Evolutionary conservation across 352 stramenopile genomes (phyloP), one percentile per base, ranked within the genome.

Genomic region (Pythium diclinum): DNA sequence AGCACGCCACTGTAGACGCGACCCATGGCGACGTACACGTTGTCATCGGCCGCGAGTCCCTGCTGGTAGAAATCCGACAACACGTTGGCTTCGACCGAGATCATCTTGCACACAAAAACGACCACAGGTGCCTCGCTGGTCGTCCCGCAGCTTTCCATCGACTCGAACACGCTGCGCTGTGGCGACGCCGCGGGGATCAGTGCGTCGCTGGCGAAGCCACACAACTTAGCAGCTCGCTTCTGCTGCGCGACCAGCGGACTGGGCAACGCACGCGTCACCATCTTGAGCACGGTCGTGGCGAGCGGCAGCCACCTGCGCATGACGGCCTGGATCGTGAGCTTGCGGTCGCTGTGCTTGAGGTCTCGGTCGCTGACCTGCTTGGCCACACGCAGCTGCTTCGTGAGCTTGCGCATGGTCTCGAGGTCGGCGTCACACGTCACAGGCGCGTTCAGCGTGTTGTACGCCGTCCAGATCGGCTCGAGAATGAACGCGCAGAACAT

Each of bases 401-500:
- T 87, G 21, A 94, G 67, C 62, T 85, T 88, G 19, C 83, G 83
- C 2, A 91, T 36, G 4, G 61, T 54, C 4, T 87, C 75, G 17
- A 89, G 47, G 42, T 89, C 83, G 7, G 42, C 67, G 49, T 91
- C 77, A 7, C 69, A 75, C 11, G 71, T 55, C 7, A 89, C 71
- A 0, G 81, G 78, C 40, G 75, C 67, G 17, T 58, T 47, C 17
- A 92, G 61, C 1, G 80, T 74, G 32, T 83, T 87, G 75, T 98
- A 98, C 2, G 92, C 77, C 23, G 86, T 74, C 92, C 91, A 98
- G 48, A 98, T 84, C 4, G 90, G 83, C 16, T 97, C 85, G 3
- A 98, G 74, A 19, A 98, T 86, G 69, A 97, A 95, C 34, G 89
- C 82, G 53, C 92, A 95, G 63, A 98, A 98, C 87, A 98, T 96